Percentiles rank a stretch among this genome's conserved stretches.
These are phyloP conservation scores for Durotheca rogersii DNA, from an alignment of 495 filamentous ascomycete genomes.

Conservation along the genomic window DNA sequence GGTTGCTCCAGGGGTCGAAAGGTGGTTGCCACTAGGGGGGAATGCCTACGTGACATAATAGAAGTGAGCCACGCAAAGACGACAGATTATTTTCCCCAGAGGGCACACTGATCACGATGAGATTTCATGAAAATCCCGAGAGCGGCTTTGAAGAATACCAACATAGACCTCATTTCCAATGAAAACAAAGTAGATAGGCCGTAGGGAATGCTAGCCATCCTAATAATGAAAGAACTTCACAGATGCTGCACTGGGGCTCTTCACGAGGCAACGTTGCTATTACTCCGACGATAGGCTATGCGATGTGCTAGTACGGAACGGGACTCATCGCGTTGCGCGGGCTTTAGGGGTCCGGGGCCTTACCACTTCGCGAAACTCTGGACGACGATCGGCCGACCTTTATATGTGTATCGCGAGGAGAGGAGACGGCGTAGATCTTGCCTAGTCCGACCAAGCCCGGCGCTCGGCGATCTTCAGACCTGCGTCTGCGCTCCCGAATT, in stretches of 20 bases:
- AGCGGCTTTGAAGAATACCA: too few relatives aligned
- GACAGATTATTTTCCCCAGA: too few relatives aligned
- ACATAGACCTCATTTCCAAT: too few relatives aligned
- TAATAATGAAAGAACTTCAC: background rate
- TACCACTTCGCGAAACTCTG: constrained; percentile 7
- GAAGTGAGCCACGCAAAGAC: too few relatives aligned
- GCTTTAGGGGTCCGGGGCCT: constrained; percentile 12
- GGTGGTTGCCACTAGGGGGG: too few relatives aligned
- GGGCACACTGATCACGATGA: too few relatives aligned
- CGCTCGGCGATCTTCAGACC: constrained; percentile 15
- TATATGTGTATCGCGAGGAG: constrained; percentile 15
- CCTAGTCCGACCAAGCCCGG: constrained; percentile 16
- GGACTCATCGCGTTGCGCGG: constrained; percentile 8
- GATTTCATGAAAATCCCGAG: too few relatives aligned
- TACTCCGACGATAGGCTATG: background rate
- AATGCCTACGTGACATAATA: too few relatives aligned
- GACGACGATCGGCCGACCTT: constrained; percentile 18
- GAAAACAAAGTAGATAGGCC: too few relatives aligned
- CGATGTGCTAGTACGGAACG: constrained; percentile 9
- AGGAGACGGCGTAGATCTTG: constrained; percentile 18
- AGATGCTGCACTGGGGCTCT: background rate
- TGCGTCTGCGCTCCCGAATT: constrained; percentile 4
- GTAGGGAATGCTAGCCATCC: too few relatives aligned
- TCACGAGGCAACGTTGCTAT: constrained; percentile 12
- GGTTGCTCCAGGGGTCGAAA: too few relatives aligned